Base-by-base conservation (phyloP, 73 alveolate species). In the Paramecium sexaurelia region DNA sequence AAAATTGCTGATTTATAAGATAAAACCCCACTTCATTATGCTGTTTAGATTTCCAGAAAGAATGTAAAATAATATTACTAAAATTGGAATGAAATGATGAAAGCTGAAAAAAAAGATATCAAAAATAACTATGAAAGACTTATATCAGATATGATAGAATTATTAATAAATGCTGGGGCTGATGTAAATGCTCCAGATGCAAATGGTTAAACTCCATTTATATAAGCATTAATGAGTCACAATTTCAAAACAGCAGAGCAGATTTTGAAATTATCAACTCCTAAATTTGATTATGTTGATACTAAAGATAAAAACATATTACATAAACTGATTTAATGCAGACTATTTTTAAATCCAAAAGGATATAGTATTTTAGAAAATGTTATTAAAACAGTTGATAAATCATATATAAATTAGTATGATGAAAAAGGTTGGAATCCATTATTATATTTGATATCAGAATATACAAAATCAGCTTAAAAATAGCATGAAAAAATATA, bases 1-100 rank as follows among this genome's bases (percentile, higher is more conserved):
- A 97, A 97, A 93, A 91, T 92, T 71, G 95, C 96, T 41, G 99
- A 98, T 94, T 91, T 73, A 35, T 92, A 96, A 36, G 99, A 99
- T 1, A 88, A 89, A 78, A 96, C 99, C 11, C 91, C 98, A 45
- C 87, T 98, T 24, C 99, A 98, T 91, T 92, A 96, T 92, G 92
- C 95, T 36, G 90, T 45, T 96, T 95, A 40, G 73, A 92, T 75
- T 88, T 67, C 91, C 32, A 92, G 39, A 55, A 56, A 75, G 56
- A 90, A 91, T 67, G 27, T 35, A 36, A 94, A 89, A 26, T 73
- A 88, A 67, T 45, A 73, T 29, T 68, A 26, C 27, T 55, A 24
- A 32, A 69, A 43, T 6, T 41, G 41, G 89, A 40, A 67, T 55
- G 69, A 67, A 26, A 88, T 69, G 91, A 56, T 47, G 22, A 57